These are phyloP conservation scores for Monosporascus sp. DNA, from an alignment of 2,329 filamentous ascomycete species.

Conservation along the genomic window DNA sequence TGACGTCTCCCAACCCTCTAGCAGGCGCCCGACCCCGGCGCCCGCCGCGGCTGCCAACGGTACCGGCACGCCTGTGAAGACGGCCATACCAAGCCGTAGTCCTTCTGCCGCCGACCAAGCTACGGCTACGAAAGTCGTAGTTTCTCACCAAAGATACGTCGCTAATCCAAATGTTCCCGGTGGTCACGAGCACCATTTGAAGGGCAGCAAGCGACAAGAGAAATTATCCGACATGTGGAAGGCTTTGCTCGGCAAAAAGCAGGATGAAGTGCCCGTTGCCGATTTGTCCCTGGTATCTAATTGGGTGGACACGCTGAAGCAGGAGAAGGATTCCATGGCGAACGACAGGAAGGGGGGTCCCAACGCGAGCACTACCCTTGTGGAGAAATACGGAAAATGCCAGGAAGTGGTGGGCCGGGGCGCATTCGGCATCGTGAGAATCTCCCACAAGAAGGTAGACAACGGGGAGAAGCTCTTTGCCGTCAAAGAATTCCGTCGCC, in stretches of 20 bases:
- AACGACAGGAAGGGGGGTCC: conserved; percentile 72
- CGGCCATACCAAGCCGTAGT: conserved; percentile 30
- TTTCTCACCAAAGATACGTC: conserved; percentile 43
- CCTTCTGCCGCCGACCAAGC: conserved; percentile 16
- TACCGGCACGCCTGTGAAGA: conserved; percentile 26
- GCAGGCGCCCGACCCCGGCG: conserved; percentile 17
- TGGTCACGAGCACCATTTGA: conserved; percentile 81
- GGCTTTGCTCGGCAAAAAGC: conserved; percentile 78
- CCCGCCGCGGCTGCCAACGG: conserved; percentile 16
- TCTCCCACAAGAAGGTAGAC: conserved; percentile 91
- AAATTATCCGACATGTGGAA: conserved; percentile 91
- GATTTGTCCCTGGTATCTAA: conserved; percentile 89
- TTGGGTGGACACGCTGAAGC: conserved; percentile 91
- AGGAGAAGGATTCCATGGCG: conserved; percentile 72
- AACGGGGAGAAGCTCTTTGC: conserved; percentile 91
- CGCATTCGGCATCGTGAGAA: conserved; percentile 94
- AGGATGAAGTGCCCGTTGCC: conserved; percentile 66
- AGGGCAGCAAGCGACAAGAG: conserved; percentile 86
- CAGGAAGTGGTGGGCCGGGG: conserved; percentile 94
- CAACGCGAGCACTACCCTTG: conserved; percentile 70
- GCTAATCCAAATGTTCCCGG: conserved; percentile 50
- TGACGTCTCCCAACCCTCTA: conserved; percentile 27
- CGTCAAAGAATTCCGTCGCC: conserved; percentile 94
- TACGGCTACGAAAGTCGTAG: conserved; percentile 23
- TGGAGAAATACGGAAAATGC: conserved; percentile 97